A percentile compares a stretch with the other conserved stretches of the same genome.
Conservation (phyloP, 163 green algal genomes). For the Scenedesmus sp. region DNA sequence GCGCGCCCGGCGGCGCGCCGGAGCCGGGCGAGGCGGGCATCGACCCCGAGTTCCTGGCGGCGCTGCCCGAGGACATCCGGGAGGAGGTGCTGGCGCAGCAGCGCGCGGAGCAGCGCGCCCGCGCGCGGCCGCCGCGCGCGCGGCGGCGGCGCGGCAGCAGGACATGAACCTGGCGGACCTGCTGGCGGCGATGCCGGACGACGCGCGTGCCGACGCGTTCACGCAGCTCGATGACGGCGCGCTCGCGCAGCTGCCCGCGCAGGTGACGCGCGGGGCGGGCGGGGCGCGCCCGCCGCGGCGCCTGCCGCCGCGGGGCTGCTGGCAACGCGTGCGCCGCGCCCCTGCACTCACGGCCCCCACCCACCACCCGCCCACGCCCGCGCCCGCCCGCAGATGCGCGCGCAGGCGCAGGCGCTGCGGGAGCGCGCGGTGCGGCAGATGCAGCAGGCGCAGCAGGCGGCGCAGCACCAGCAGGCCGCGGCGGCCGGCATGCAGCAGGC, state of each 20-base stretch:
- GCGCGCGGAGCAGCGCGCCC: slow-evolving; percentile 51
- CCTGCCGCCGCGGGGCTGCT: too few relatives aligned
- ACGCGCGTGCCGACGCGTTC: slow-evolving; percentile 21
- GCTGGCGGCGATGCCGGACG: slow-evolving; percentile 36
- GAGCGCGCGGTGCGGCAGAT: too few relatives aligned
- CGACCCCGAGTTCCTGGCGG: slow-evolving; percentile 97
- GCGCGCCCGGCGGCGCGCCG: slow-evolving; percentile 9
- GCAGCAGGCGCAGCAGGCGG: background rate
- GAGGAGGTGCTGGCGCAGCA: slow-evolving; percentile 91
- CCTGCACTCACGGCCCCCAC: too few relatives aligned
- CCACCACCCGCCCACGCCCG: too few relatives aligned
- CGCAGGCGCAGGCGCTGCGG: slow-evolving; percentile 14
- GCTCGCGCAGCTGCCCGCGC: slow-evolving; percentile 28
- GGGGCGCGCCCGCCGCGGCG: too few relatives aligned
- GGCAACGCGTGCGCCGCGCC: too few relatives aligned
- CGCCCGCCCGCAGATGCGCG: slow-evolving; percentile 29
- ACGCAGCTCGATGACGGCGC: slow-evolving; percentile 21
- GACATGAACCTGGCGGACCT: slow-evolving; percentile 30
- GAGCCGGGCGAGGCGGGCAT: slow-evolving; percentile 66
- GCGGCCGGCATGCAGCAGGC: background rate
- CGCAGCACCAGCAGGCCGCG: slow-evolving; percentile 21
- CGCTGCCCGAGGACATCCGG: slow-evolving; percentile 87
- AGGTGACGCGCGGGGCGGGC: slow-evolving; percentile 17
- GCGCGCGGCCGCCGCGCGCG: slow-evolving; percentile 4
- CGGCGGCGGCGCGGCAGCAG: slow-evolving; percentile 19